phyloP scores from a whole-genome alignment of 257 asterid genomes.

The Datura wrightii region DNA sequence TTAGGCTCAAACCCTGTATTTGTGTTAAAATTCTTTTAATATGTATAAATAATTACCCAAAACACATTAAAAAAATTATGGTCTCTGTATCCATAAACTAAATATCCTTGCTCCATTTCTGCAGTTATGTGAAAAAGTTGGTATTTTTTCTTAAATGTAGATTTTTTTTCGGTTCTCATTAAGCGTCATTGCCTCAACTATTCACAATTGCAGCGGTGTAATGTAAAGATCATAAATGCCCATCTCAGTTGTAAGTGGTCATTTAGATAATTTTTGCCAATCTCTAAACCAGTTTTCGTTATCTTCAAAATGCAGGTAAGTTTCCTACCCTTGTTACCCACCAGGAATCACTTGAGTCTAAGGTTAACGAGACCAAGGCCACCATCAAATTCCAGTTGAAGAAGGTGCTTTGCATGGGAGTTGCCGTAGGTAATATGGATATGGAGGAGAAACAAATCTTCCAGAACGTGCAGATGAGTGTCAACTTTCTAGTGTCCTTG shows the following conservation, averaged over 20 bases:
- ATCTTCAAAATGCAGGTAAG: constrained; percentile 9
- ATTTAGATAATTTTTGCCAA: not conserved
- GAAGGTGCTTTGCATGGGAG: constrained; percentile 37
- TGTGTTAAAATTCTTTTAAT: too few species aligned
- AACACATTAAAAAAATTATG: too few species aligned
- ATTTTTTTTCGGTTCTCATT: not conserved
- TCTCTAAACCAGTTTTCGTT: not conserved
- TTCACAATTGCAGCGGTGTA: not conserved
- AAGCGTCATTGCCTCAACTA: not conserved
- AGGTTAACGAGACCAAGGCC: constrained; percentile 34
- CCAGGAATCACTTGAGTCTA: constrained; percentile 30
- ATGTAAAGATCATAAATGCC: not conserved
- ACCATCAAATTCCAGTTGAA: constrained; percentile 35
- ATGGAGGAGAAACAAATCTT: constrained; percentile 37
- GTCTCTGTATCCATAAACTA: too few species aligned
- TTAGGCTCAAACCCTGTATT: too few species aligned
- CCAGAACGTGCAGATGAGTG: constrained; percentile 33
- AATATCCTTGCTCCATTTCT: too few species aligned
- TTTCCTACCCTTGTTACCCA: constrained; percentile 33
- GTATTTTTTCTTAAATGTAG: not conserved
- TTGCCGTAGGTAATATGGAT: constrained; percentile 31
- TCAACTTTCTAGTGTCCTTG: constrained; percentile 34
- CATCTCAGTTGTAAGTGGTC: not conserved
- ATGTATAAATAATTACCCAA: too few species aligned
- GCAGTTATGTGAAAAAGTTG: not conserved